Base-by-base conservation (phyloP, 129 eudicot species). In the Gnaphalium uliginosum region DNA sequence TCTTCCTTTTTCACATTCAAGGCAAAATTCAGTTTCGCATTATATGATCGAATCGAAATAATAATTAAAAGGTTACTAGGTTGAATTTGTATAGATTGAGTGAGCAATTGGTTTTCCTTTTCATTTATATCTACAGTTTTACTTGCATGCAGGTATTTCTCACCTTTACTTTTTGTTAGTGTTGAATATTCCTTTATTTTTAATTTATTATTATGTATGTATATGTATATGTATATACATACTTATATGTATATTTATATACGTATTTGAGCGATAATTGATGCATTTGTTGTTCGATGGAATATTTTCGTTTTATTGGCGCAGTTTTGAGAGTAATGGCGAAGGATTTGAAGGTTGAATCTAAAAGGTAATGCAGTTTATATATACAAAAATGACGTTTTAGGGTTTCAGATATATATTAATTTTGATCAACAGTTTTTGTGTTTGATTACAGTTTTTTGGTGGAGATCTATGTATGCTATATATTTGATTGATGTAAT, bases 311-410 rank as follows among this genome's bases (percentile, higher is more conserved):
- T 24, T 57, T 74, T 15, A n/a, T 73, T 26, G 15, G 65, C 25
- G 56, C 79, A 80, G 83, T 29, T 67, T 73, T 73, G 65, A 29
- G 62, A 67, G n/a, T 39, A 46, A 80, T 80, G 83, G 79, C 79
- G 18, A 80, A 73, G 56, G 79, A 80, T 80, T 17, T 73, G 64
- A 80, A 80, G 41, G 65, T 18, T 58, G 39, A 43, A 66, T 73
- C 83, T 5, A 24, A 80, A 33, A 80, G 82, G 82, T 79, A 29
- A 80, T 74, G 83, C 64, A 72, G 68, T 9, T 53, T 56, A 17
- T 66, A 8, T 18, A 25, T 65, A 46, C 27, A 2, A 30, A 71
- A 18, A 26, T 32, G 9, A 57, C 22, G 17, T 5, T 25, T 35
- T 71, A 72, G 82, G 82, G 82, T 71, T 74, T 68, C 27, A 41